Conservation (phyloP, 179 eudicot genomes). For the Beta lomatogona region DNA sequence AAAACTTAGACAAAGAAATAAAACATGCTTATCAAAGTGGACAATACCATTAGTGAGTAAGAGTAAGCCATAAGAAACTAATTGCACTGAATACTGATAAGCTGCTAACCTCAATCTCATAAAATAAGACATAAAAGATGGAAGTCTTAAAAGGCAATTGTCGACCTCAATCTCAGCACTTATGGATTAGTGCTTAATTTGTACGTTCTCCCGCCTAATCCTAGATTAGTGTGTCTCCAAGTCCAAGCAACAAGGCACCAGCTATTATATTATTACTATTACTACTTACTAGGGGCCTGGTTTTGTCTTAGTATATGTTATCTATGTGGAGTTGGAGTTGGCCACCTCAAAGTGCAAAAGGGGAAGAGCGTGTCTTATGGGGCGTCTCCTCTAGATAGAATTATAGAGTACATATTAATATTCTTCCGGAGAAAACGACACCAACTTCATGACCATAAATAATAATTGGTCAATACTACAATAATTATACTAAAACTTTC, state of each 20-base stretch:
- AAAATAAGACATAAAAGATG: neutral
- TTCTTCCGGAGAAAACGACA: neutral
- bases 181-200: neutral
- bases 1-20: neutral
- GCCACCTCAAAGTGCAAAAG: neutral
- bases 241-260: too few relatives aligned
- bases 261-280: neutral
- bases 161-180: too few relatives aligned
- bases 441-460: neutral
- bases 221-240: neutral
- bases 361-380: neutral
- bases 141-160: neutral
- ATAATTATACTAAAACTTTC: neutral
- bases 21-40: neutral
- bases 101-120: neutral
- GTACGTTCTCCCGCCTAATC: neutral
- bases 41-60: neutral
- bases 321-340: neutral
- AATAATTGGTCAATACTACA: neutral
- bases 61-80: too few relatives aligned
- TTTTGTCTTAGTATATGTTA: too few relatives aligned
- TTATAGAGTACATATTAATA: neutral
- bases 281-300: neutral
- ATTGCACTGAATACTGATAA: neutral
- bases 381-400: neutral